Evolutionary conservation across 2,329 filamentous ascomycete species (phyloP).

Genomic region (Simplicillium aogashimaense): DNA sequence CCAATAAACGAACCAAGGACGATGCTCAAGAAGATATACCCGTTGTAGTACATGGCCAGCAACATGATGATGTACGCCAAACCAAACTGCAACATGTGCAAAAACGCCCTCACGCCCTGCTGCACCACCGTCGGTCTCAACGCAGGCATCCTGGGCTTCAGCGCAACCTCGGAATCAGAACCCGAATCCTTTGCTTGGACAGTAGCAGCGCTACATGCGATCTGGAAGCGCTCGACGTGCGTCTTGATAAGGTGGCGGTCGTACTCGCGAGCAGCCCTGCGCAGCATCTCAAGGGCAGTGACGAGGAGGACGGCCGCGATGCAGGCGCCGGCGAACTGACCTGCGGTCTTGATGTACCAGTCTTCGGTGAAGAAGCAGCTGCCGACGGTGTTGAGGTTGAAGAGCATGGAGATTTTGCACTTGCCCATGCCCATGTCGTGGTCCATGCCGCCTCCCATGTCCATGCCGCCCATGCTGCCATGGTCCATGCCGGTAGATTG

Average conservation of each 20-base stretch:
- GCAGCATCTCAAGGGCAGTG: constrained; percentile 61
- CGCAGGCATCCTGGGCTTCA: constrained; percentile 13
- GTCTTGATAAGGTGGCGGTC: constrained; percentile 54
- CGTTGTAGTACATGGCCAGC: constrained; percentile 53
- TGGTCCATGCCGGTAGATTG: neutral
- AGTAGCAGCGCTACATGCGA: constrained; percentile 5
- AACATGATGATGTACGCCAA: constrained; percentile 75
- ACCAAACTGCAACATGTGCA: constrained; percentile 64
- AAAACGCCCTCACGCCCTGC: constrained; percentile 53
- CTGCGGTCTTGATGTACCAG: constrained; percentile 61
- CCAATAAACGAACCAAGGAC: constrained; percentile 68
- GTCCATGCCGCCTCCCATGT: constrained; percentile 3
- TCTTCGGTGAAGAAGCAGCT: constrained; percentile 59
- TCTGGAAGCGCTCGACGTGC: constrained; percentile 26
- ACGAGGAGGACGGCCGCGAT: constrained; percentile 70
- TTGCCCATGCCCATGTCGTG: constrained; percentile 13
- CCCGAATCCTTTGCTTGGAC: constrained; percentile 12
- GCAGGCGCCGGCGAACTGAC: constrained; percentile 72
- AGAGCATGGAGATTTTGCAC: constrained; percentile 53
- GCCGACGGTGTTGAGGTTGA: constrained; percentile 69
- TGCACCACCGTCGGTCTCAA: constrained; percentile 53
- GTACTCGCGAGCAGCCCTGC: constrained; percentile 61
- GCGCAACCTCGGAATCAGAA: constrained; percentile 5
- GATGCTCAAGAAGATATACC: constrained; percentile 74
- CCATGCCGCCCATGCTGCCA: neutral